Evolutionary conservation across 1,284 basidiomycete species (phyloP), one percentile per base, ranked within the genome.

Genomic region (Gymnopus androsaceus): DNA sequence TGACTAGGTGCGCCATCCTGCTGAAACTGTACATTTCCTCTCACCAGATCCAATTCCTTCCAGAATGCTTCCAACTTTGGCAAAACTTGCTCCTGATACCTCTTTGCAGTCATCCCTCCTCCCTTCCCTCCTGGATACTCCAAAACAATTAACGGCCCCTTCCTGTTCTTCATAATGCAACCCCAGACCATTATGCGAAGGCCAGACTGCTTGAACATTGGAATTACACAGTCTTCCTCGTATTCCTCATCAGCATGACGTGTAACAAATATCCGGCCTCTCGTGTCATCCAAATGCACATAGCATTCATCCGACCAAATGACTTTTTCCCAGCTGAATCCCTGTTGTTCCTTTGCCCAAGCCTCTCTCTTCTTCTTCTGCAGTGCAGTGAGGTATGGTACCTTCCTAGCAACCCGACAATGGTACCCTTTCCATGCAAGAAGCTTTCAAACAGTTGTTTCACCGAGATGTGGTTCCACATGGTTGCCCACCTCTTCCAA

Each of bases 1-100:
- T 69, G 67, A 28, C 55, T 37, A n/a, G 61, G 59, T 40, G 65
- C 63, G 36, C 55, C 52, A 54, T 69, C 67, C 51, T 69, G 66
- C 60, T 69, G 66, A 54, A 67, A 67, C 3, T 44, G 30, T 7
- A 59, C 25, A 3, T 27, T 19, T 11, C 50, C 48, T 6, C 28
- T 40, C 31, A 49, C 44, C 27, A 40, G 9, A 47, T 33, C 55
- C 48, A 64, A 55, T 42, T 60, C 52, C 25, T 19, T 40, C 48
- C 61, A 64, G 38, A 63, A 67, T 9, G n/a, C 38, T 31, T 30
- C 15, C 8, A 64, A 53, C 15, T 21, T 56, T 7, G 48, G 58
- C 12, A 64, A 52, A 23, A 64, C 61, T 52, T 64, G 62, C 17
- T 59, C 45, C 25, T 47, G 51, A 42, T 64, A 64, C 34, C 56